Conservation (phyloP, 345 rosid genomes). For the Melastoma malabathricum region DNA sequence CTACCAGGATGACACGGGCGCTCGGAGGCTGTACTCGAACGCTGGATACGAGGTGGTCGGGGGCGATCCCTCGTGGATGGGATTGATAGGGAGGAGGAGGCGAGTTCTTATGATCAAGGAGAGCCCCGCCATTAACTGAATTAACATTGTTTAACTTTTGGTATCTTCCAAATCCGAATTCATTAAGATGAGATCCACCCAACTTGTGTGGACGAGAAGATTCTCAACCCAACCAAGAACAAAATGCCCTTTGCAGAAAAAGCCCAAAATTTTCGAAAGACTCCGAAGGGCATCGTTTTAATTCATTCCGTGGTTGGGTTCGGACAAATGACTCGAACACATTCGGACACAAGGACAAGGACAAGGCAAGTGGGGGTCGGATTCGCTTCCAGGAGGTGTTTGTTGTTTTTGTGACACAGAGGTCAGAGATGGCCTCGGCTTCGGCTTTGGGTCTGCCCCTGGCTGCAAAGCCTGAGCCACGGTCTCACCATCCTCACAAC, state of each 20-base stretch:
- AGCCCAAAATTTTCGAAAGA: too few relatives aligned
- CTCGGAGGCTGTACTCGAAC: constrained; percentile 47
- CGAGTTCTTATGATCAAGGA: constrained; percentile 62
- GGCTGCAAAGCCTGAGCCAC: not conserved
- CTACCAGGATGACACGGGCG: constrained; percentile 68
- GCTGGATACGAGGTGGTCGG: constrained; percentile 58
- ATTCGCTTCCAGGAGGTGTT: not conserved
- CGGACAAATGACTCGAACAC: too few relatives aligned
- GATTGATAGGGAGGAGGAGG: constrained; percentile 66
- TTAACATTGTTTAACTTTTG: too few relatives aligned
- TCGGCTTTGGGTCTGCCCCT: not conserved
- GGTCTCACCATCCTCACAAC: not conserved
- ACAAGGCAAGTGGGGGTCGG: too few relatives aligned
- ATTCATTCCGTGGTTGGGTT: too few relatives aligned
- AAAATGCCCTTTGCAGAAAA: too few relatives aligned
- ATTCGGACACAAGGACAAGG: too few relatives aligned
- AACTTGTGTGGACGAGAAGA: too few relatives aligned
- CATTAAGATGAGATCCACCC: too few relatives aligned
- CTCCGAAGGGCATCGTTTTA: too few relatives aligned
- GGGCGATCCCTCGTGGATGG: constrained; percentile 47
- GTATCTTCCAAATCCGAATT: too few relatives aligned
- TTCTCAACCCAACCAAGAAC: too few relatives aligned
- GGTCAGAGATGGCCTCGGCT: not conserved
- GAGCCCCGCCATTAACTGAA: not conserved
- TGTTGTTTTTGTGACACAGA: not conserved